A percentile compares a stretch with the other conserved stretches of the same genome.
phyloP scores from a whole-genome alignment of 257 asterid species.

The Solanum virginianum region DNA sequence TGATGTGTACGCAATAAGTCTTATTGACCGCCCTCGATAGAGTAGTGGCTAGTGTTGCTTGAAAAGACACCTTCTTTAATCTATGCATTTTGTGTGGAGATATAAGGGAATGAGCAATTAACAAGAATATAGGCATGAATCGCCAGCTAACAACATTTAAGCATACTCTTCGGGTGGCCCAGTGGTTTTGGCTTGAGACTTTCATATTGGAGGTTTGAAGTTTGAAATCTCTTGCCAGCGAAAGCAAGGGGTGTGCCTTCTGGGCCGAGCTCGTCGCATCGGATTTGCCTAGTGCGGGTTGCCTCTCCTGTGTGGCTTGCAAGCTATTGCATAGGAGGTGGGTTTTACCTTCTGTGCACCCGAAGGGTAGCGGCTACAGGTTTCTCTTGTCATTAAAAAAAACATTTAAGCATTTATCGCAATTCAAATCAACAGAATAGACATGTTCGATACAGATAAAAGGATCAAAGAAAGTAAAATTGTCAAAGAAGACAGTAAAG shows the following conservation, averaged over 20 bases:
- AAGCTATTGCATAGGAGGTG: too few relatives aligned
- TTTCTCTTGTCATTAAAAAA: too few relatives aligned
- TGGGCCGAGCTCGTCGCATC: too few relatives aligned
- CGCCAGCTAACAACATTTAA: background rate
- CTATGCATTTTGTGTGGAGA: background rate
- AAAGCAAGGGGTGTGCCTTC: too few relatives aligned
- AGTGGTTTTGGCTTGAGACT: too few relatives aligned
- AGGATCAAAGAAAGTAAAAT: background rate
- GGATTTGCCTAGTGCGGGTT: too few relatives aligned
- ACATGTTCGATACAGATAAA: background rate
- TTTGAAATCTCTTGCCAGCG: too few relatives aligned
- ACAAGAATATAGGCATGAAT: background rate
- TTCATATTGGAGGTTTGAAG: too few relatives aligned
- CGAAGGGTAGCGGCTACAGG: too few relatives aligned
- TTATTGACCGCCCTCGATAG: background rate
- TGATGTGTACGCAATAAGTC: background rate
- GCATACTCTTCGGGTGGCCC: background rate
- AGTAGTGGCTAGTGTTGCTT: background rate
- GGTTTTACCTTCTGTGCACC: too few relatives aligned
- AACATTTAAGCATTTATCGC: background rate
- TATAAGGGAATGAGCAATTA: background rate
- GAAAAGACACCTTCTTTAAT: background rate
- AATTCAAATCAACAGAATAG: background rate
- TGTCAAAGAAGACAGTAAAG: background rate
- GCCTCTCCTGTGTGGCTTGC: too few relatives aligned